Conservation (phyloP, 306 rosid genomes). For the Datisca glomerata region DNA sequence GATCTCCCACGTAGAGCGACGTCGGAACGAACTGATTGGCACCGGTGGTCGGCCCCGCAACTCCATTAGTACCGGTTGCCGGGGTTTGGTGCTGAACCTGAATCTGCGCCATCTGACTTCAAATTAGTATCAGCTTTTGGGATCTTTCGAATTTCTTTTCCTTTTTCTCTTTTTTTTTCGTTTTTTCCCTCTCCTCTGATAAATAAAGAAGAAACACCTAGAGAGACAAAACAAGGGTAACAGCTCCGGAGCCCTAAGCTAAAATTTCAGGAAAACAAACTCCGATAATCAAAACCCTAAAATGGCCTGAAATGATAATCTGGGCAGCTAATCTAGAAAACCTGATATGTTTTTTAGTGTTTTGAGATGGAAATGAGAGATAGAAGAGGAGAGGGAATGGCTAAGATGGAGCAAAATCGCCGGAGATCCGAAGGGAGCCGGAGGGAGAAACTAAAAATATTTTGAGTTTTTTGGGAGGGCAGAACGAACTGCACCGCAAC, state of each 20-base stretch:
- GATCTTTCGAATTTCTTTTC: too few relatives aligned
- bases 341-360: not conserved
- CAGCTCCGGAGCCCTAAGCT: not conserved
- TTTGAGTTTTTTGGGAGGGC: slow-evolving; percentile 35
- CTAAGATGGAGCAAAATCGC: too few relatives aligned
- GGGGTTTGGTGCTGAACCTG: slow-evolving; percentile 56
- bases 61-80: slow-evolving; percentile 21
- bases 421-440: slow-evolving; percentile 25
- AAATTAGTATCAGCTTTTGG: too few relatives aligned
- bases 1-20: slow-evolving; percentile 67
- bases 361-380: slow-evolving; percentile 10
- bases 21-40: slow-evolving; percentile 38
- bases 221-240: not conserved
- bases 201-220: not conserved
- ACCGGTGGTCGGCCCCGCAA: slow-evolving; percentile 11
- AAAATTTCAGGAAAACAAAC: not conserved
- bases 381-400: too few relatives aligned
- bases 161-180: not conserved
- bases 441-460: slow-evolving; percentile 2
- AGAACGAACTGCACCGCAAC: slow-evolving; percentile 61
- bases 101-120: slow-evolving; percentile 50
- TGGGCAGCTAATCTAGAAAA: not conserved
- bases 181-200: slow-evolving; percentile 3
- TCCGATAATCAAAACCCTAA: slow-evolving; percentile 6
- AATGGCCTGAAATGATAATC: not conserved